These are phyloP conservation scores for Morella rubra DNA, from an alignment of 306 rosid species.

Conservation along the genomic window DNA sequence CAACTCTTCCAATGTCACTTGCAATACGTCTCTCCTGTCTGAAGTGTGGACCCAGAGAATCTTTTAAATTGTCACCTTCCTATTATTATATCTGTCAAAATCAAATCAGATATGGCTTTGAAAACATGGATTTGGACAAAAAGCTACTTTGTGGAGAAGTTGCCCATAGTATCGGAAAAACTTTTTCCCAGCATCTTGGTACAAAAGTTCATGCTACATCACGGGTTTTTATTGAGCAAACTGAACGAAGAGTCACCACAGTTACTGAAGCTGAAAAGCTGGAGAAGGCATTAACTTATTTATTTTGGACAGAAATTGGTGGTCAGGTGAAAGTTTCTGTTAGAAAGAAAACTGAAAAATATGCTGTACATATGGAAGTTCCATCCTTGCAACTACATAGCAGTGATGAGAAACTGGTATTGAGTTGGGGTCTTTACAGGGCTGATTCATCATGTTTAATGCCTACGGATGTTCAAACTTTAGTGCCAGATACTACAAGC, in stretches of 20 bases:
- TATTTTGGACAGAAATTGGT: slow-evolving; percentile 73
- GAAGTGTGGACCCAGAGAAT: slow-evolving; percentile 24
- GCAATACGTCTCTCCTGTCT: slow-evolving; percentile 29
- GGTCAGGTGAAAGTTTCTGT: slow-evolving; percentile 69
- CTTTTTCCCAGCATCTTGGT: slow-evolving; percentile 26
- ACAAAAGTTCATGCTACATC: slow-evolving; percentile 45
- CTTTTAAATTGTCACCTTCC: slow-evolving; percentile 29
- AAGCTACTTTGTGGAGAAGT: slow-evolving; percentile 30
- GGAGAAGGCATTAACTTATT: slow-evolving; percentile 44
- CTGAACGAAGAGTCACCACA: slow-evolving; percentile 24
- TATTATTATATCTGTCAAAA: slow-evolving; percentile 26
- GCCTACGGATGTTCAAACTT: slow-evolving; percentile 28
- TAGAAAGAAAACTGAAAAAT: slow-evolving; percentile 43
- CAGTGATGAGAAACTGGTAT: slow-evolving; percentile 31
- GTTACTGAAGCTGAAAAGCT: slow-evolving; percentile 36
- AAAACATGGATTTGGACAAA: slow-evolving; percentile 34
- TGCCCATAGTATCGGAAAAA: slow-evolving; percentile 8
- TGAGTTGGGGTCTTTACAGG: slow-evolving; percentile 76
- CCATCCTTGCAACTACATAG: slow-evolving; percentile 36
- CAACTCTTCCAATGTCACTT: slow-evolving; percentile 44
- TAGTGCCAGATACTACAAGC: slow-evolving; percentile 25
- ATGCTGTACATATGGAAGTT: slow-evolving; percentile 57
- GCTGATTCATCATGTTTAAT: slow-evolving; percentile 48
- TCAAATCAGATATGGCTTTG: slow-evolving; percentile 25
- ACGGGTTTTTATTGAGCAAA: slow-evolving; percentile 43